A percentile compares a stretch with the other conserved stretches of the same genome.
Conservation (phyloP, 148 eudicot species). For the Agrostemma githago region DNA sequence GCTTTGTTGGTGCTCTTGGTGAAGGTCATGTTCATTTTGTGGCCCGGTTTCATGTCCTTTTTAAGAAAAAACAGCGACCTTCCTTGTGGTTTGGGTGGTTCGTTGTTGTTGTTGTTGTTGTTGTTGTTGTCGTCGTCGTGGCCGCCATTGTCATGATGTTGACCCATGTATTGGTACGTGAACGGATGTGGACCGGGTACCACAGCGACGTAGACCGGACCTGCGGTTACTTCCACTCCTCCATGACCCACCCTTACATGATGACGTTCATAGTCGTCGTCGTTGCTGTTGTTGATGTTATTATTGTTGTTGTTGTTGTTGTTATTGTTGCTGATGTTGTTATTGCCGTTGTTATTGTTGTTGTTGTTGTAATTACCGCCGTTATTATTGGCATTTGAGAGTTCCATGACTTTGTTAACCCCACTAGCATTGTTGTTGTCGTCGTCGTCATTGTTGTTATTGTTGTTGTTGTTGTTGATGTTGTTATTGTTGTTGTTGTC, state of each 20-base stretch:
- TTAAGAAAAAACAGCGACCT: constrained; percentile 31
- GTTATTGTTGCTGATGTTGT: too few relatives aligned
- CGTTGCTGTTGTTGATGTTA: too few relatives aligned
- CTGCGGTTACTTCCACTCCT: constrained; percentile 10
- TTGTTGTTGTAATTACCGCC: too few relatives aligned
- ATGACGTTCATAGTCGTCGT: neutral
- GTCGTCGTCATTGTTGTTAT: too few relatives aligned
- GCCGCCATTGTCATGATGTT: neutral
- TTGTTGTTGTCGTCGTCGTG: neutral
- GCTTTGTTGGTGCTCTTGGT: constrained; percentile 16
- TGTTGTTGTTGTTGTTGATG: too few relatives aligned
- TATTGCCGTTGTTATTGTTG: too few relatives aligned
- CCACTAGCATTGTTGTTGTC: neutral
- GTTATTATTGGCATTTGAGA: neutral
- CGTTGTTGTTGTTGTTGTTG: neutral
- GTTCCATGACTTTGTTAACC: neutral
- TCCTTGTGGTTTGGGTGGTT: neutral
- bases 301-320: too few relatives aligned
- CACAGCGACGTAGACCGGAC: constrained; percentile 21
- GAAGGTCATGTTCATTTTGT: constrained; percentile 21
- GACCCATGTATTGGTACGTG: neutral
- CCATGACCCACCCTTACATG: constrained; percentile 1
- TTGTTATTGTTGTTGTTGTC: too few relatives aligned
- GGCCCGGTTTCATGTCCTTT: constrained; percentile 26
- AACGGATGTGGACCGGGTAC: constrained; percentile 18